Evolutionary conservation across 768 basidiomycete species (phyloP), one percentile per base, ranked within the genome.

Genomic region (Mycena indigotica): DNA sequence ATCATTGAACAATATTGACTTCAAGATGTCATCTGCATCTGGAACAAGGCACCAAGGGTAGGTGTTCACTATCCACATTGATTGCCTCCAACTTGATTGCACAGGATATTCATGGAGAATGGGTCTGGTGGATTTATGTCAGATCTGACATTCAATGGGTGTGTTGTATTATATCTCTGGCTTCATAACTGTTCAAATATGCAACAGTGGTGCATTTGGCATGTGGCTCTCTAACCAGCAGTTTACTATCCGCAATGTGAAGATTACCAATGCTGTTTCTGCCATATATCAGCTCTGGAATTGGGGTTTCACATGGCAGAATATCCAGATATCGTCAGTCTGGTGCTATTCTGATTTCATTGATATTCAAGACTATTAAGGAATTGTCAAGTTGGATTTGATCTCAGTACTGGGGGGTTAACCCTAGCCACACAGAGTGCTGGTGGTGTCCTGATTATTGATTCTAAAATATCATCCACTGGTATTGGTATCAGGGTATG

Each of bases 111-210:
- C 56, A 77, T 77, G 75, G 79, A 80, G 63, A 77, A 76, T 50
- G 79, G 79, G 26, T 77, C 76, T 40, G 78, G 78, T 19, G 78
- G 78, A 8, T 79, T 76, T 61, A 79, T 80, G 77, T 58, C 57
- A 13, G 57, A 58, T 28, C 52, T 58, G 6, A 58, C 57, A 21
- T 50, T 58, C 46, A 35, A 32, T 19, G 57, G 57, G 57, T 58
- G 41, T 2, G 44, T 38, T 17, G n/a, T n/a, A n/a, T n/a, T n/a
- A n/a, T n/a, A n/a, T n/a, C n/a, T n/a, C 17, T 35, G 32, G 32
- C 32, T 35, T 35, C n/a, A n/a, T 35, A 8, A 8, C 32, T 35
- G 32, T 35, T 35, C 32, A 35, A 8, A 35, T 8, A 35, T 17
- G 10, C 32, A 8, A 17, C 32, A 35, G 32, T 35, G 32, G 32